phyloP scores from a whole-genome alignment of 2,329 filamentous ascomycete genomes.

The Fusarium robinianum region DNA sequence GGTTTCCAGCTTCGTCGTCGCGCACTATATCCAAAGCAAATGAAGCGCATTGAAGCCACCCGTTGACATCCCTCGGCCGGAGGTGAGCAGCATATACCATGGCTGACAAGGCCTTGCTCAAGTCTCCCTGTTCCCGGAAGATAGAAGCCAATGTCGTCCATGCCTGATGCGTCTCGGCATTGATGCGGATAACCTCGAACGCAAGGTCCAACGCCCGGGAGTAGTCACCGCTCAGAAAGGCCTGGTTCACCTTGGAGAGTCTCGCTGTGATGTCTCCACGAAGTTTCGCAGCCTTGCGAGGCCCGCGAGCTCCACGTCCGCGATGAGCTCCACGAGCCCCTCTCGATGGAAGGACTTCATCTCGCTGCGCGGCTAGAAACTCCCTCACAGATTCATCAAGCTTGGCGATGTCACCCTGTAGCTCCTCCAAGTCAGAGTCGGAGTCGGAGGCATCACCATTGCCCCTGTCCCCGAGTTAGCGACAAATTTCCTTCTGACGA shows the following conservation, averaged over 20 bases:
- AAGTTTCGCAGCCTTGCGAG: slow-evolving; percentile 67
- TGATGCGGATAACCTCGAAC: slow-evolving; percentile 68
- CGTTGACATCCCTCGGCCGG: slow-evolving; percentile 61
- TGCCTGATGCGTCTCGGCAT: slow-evolving; percentile 67
- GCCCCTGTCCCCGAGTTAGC: slow-evolving; percentile 17
- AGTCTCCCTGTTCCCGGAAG: slow-evolving; percentile 62
- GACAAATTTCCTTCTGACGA: neutral
- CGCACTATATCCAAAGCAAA: slow-evolving; percentile 58
- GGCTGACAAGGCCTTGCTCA: slow-evolving; percentile 61
- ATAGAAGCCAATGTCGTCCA: slow-evolving; percentile 67
- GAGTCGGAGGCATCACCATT: slow-evolving; percentile 44
- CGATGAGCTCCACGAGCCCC: slow-evolving; percentile 29
- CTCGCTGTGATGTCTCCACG: slow-evolving; percentile 72
- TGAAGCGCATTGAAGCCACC: slow-evolving; percentile 63
- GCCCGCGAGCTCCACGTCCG: slow-evolving; percentile 48
- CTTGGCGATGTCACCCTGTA: slow-evolving; percentile 50
- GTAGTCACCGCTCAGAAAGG: slow-evolving; percentile 66
- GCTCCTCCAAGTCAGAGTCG: slow-evolving; percentile 51
- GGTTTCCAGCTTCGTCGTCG: slow-evolving; percentile 52
- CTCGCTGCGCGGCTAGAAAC: slow-evolving; percentile 47
- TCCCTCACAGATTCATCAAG: slow-evolving; percentile 49
- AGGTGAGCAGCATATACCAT: slow-evolving; percentile 66
- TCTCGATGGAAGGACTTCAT: slow-evolving; percentile 26
- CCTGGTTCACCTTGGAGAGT: slow-evolving; percentile 68
- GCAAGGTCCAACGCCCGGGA: slow-evolving; percentile 62